A percentile compares a stretch with the other conserved stretches of the same genome.
Evolutionary conservation across 371 early-diverging fungal genomes (phyloP).

Genomic region (Mucor saturninus): DNA sequence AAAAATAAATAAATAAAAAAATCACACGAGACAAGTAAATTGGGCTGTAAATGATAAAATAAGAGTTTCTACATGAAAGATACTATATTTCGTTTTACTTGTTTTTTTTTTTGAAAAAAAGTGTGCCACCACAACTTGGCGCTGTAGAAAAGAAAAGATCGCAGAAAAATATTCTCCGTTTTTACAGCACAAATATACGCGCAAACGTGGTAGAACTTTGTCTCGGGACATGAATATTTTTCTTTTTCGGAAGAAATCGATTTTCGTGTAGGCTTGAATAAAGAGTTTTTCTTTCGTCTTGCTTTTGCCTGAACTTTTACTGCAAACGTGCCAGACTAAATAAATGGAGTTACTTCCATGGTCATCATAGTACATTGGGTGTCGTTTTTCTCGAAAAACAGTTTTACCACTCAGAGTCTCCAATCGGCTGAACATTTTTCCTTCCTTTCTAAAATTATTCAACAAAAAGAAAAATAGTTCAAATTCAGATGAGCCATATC

Average conservation of each 20-base stretch:
- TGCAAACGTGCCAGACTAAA: constrained; percentile 32
- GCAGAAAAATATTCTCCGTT: background rate
- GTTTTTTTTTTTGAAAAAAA: background rate
- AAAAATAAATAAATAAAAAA: no score
- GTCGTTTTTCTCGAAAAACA: constrained; percentile 17
- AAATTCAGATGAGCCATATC: no score
- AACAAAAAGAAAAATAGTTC: background rate
- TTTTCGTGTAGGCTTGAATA: constrained; percentile 31
- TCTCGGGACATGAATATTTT: constrained; percentile 25
- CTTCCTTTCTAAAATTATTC: background rate
- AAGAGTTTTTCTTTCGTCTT: constrained; percentile 48
- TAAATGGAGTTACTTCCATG: constrained; percentile 21
- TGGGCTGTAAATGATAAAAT: no score
- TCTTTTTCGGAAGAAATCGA: constrained; percentile 2
- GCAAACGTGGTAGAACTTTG: constrained; percentile 16
- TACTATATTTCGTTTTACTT: background rate
- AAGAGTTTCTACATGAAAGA: no score
- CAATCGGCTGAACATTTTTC: constrained; percentile 48
- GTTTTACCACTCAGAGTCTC: constrained; percentile 48
- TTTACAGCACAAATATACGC: background rate
- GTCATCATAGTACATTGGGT: constrained; percentile 56
- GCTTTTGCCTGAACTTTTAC: constrained; percentile 35
- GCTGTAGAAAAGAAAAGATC: background rate
- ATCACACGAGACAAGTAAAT: no score
- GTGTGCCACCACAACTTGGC: background rate